Conservation (phyloP, 2,329 filamentous ascomycete species). For the Beauveria sp. region DNA sequence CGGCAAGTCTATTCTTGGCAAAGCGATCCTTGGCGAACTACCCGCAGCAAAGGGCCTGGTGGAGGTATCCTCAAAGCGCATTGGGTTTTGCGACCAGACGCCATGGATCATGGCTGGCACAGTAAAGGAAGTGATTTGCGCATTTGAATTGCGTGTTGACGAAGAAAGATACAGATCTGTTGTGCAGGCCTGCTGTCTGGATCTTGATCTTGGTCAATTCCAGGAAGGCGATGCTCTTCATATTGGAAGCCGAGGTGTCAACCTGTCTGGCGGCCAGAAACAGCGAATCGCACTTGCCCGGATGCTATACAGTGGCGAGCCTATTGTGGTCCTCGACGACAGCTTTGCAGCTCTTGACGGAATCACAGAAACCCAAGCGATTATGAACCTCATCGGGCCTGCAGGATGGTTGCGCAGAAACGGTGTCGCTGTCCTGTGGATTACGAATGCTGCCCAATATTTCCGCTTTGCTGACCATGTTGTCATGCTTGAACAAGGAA, state of each 20-base stretch:
- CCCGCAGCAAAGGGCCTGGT: neutral
- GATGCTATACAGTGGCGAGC: slow-evolving; percentile 9
- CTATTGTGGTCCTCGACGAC: slow-evolving; percentile 15
- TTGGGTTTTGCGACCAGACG: slow-evolving; percentile 9
- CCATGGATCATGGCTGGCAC: slow-evolving; percentile 5
- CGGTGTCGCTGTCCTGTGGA: slow-evolving; percentile 25
- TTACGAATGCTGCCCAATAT: slow-evolving; percentile 27
- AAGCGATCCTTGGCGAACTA: slow-evolving; percentile 1
- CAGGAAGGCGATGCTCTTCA: neutral
- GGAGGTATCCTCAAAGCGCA: neutral
- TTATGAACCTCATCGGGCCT: slow-evolving; percentile 13
- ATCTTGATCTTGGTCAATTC: slow-evolving; percentile 1
- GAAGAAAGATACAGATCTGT: neutral
- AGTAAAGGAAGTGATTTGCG: slow-evolving; percentile 8
- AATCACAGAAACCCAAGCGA: slow-evolving; percentile 12
- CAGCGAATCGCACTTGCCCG: slow-evolving; percentile 13
- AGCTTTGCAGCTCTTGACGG: slow-evolving; percentile 16
- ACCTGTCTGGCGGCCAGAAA: slow-evolving; percentile 11
- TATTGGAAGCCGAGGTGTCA: slow-evolving; percentile 8
- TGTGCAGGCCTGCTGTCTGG: neutral
- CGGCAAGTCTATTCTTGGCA: slow-evolving; percentile 8
- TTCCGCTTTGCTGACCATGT: slow-evolving; percentile 35
- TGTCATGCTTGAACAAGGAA: slow-evolving; percentile 29
- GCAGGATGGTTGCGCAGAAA: slow-evolving; percentile 22
- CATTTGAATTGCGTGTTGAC: neutral